Percentiles rank a stretch among this genome's conserved stretches.
Conservation (phyloP, 768 basidiomycete genomes). For the Calocybe indica region DNA sequence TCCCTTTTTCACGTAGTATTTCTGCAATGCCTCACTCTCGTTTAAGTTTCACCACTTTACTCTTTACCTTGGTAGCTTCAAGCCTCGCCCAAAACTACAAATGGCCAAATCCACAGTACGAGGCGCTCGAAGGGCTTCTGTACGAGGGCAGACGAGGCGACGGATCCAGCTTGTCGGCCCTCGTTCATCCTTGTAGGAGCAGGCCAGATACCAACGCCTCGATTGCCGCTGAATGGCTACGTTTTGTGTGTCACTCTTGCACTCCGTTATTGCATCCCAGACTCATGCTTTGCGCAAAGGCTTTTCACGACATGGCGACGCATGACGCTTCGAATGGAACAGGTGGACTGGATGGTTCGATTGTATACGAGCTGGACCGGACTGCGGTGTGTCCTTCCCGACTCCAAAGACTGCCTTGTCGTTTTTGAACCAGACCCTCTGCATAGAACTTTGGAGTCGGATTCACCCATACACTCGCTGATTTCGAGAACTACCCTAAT, state of each 20-base stretch:
- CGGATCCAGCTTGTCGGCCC: conserved; percentile 23
- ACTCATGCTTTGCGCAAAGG: conserved; percentile 17
- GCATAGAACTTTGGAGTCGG: conserved; percentile 42
- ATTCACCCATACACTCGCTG: conserved; percentile 35
- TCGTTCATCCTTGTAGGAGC: conserved; percentile 22
- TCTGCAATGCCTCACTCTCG: conserved; percentile 14
- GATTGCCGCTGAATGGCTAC: conserved; percentile 34
- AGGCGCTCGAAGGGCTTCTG: conserved; percentile 27
- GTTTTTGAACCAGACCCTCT: background rate
- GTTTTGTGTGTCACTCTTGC: conserved; percentile 21
- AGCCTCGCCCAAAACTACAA: conserved; percentile 16
- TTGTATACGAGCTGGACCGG: conserved; percentile 39
- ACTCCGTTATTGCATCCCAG: background rate
- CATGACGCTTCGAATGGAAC: conserved; percentile 37
- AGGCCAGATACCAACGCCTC: conserved; percentile 22
- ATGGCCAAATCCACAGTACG: conserved; percentile 31
- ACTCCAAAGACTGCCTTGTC: background rate
- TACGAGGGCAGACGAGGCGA: conserved; percentile 29
- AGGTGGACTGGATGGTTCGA: conserved; percentile 46
- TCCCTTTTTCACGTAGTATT: conserved; percentile 7
- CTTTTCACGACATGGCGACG: conserved; percentile 47
- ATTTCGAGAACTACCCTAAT: conserved; percentile 36
- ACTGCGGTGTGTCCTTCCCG: conserved; percentile 25
- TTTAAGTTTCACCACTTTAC: conserved; percentile 8
- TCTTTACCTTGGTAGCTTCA: conserved; percentile 10